These are phyloP conservation scores for Berberis thunbergii DNA, from an alignment of 164 flowering plant species.

Conservation along the genomic window DNA sequence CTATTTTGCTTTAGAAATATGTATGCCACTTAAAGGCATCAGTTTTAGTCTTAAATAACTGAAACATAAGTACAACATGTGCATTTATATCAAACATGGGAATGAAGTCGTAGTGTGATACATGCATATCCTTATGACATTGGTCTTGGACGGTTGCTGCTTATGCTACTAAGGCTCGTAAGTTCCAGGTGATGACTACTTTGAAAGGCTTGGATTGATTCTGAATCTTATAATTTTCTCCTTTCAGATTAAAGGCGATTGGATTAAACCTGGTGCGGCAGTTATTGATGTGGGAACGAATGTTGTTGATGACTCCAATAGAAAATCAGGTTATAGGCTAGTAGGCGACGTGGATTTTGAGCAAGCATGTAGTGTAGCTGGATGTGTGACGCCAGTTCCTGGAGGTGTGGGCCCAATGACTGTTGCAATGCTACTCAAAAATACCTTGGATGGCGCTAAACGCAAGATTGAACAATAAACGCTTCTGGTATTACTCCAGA, in stretches of 20 bases:
- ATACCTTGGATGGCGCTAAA: conserved; percentile 89
- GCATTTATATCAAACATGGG: too few species aligned
- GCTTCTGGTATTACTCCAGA: not conserved
- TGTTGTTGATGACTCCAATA: conserved; percentile 77
- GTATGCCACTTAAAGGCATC: too few species aligned
- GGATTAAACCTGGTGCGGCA: conserved; percentile 97
- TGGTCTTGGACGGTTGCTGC: too few species aligned
- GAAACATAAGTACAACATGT: too few species aligned
- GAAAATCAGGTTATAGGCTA: conserved; percentile 74
- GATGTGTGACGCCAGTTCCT: conserved; percentile 88
- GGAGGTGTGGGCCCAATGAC: conserved; percentile 99
- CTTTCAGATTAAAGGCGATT: conserved; percentile 82
- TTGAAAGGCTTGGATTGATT: not conserved
- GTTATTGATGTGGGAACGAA: conserved; percentile 97
- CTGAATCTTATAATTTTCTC: not conserved
- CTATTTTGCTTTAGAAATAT: too few species aligned
- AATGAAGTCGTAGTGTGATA: too few species aligned
- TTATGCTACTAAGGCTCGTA: too few species aligned
- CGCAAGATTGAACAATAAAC: conserved; percentile 45
- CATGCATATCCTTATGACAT: too few species aligned
- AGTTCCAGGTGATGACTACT: too few species aligned
- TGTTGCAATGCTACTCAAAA: conserved; percentile 92
- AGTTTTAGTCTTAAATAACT: too few species aligned
- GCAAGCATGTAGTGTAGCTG: conserved; percentile 85
- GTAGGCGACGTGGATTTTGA: conserved; percentile 86